Evolutionary conservation across 768 basidiomycete genomes (phyloP).

Genomic region (Leccinum rimulosum): DNA sequence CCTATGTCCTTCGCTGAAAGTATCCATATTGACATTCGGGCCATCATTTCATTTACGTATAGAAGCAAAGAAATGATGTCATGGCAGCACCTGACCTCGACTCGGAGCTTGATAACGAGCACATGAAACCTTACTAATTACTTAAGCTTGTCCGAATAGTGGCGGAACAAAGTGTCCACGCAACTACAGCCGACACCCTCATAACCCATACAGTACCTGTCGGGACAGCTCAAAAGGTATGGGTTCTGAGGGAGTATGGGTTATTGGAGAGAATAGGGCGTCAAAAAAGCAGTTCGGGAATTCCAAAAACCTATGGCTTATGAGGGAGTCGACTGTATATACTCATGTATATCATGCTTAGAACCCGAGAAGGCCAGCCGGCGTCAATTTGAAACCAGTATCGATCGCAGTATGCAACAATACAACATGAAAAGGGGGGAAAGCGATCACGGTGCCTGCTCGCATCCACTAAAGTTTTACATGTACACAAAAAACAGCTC

Average conservation of each 20-base stretch:
- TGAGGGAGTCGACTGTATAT: too few relatives aligned
- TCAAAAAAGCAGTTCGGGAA: too few relatives aligned
- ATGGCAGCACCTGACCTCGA: too few relatives aligned
- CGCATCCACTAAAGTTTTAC: not conserved
- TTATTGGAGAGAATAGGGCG: too few relatives aligned
- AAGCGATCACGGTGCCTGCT: conserved; percentile 20
- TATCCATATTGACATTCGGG: not conserved
- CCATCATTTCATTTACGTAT: not conserved
- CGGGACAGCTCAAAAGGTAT: too few relatives aligned
- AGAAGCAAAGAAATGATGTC: not conserved
- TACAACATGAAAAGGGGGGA: not conserved
- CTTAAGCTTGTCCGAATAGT: not conserved
- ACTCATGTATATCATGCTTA: not conserved
- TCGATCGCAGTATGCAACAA: not conserved
- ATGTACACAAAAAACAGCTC: not conserved
- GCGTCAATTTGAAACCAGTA: not conserved
- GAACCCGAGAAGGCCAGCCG: not conserved
- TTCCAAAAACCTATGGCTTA: too few relatives aligned
- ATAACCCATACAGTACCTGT: too few relatives aligned
- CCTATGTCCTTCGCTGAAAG: not conserved
- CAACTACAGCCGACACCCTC: not conserved
- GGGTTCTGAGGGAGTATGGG: too few relatives aligned
- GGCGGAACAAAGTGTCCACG: not conserved
- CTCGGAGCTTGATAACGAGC: not conserved
- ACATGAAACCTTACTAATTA: not conserved